Base-by-base conservation (phyloP, 75 land plant species). In the Pinus tabuliformis region DNA sequence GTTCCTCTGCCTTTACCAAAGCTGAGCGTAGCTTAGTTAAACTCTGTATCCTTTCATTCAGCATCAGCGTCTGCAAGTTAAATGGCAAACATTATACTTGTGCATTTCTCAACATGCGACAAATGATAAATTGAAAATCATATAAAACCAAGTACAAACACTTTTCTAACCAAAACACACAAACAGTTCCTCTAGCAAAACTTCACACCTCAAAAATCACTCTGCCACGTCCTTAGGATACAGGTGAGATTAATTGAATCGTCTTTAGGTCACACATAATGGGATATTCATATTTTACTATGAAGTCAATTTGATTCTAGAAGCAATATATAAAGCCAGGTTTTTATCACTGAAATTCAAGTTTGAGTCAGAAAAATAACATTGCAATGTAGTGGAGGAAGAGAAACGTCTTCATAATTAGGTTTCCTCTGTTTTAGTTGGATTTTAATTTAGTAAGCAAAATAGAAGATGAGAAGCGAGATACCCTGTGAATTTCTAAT, bases 1-100 rank as follows among this genome's bases (percentile, higher is more conserved):
- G 74, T 17, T 92, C 95, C 76, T 95, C 99, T 20, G 94, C 93
- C 81, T 92, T 94, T 6, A 64, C 76, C 76, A 92, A 73, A 11
- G 86, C 76, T 56, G 91, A 76, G 11, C 89, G 87, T 66, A 95
- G 93, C 80, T 83, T 88, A 15, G 80, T 72, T 59, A 92, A 70
- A 74, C 78, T 89, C 72, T 85, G 86, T 54, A 97, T 91, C 57
- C 99, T 83, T 62, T 95, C 99, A 89, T 97, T 97, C 78, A 97
- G 78, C 99, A 97, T 97, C 79, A 97, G 75, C 16, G 72, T 81
- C 99, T 97, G 89, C 59, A 72, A 15, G 49, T 42, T 42, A 66
- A 39, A 66, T 39, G 49, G 71, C 21, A 20, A 12, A 20, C 6
- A 7, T 66, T 39, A 39, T 18, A 20, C 22, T 66, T 66, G 49